These are phyloP conservation scores for Gossypium herbaceum DNA, from an alignment of 345 rosid species.

Conservation along the genomic window DNA sequence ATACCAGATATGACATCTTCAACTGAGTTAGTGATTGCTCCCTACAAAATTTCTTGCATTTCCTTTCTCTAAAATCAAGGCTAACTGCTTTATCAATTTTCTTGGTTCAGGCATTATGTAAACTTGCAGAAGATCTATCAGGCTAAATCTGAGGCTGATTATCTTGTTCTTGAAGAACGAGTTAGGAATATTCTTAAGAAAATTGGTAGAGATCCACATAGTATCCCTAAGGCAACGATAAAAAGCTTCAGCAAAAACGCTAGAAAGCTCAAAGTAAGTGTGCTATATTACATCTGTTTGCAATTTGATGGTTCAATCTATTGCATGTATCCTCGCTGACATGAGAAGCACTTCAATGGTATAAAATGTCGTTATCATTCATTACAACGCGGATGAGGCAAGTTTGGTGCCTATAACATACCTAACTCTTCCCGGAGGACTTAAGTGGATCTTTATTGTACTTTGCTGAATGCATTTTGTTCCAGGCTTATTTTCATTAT, in stretches of 20 bases:
- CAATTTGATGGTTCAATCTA: conserved; percentile 9
- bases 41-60: neutral
- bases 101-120: conserved; percentile 66
- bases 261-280: conserved; percentile 76
- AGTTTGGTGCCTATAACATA: neutral
- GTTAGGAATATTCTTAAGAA: conserved; percentile 59
- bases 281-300: conserved; percentile 10
- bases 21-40: conserved; percentile 67
- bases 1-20: conserved; percentile 99
- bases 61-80: conserved; percentile 3
- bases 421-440: neutral
- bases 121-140: conserved; percentile 82
- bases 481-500: neutral
- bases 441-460: neutral
- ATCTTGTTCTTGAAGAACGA: conserved; percentile 61
- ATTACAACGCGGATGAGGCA: neutral
- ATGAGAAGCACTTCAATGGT: neutral
- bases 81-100: conserved; percentile 1
- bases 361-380: conserved; percentile 4
- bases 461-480: neutral
- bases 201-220: conserved; percentile 64
- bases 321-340: conserved; percentile 2
- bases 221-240: conserved; percentile 61
- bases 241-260: conserved; percentile 85
- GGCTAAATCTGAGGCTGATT: conserved; percentile 93